Base-by-base conservation (phyloP, 352 stramenopile genomes). In the Blastocystis sp. region DNA sequence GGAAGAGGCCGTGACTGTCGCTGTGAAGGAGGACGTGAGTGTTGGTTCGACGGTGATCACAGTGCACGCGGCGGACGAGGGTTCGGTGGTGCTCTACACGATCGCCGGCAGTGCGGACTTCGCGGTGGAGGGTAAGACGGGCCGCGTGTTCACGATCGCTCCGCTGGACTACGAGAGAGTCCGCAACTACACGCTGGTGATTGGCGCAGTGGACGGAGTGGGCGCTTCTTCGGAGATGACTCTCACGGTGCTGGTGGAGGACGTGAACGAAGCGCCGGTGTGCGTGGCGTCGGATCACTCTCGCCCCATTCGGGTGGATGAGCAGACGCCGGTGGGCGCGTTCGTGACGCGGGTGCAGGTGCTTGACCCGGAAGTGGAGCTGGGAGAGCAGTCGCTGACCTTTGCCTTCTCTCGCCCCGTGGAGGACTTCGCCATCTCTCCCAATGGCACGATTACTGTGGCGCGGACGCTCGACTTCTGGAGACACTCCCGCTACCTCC, bases 251-350 rank as follows among this genome's bases (percentile, higher is more conserved):
- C 4, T 61, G 17, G 66, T 77, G 38, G 17, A n/a, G n/a, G 43
- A 48, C 2, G 34, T 77, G 7, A 77, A 77, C 34, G n/a, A 77
- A 77, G 9, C 66, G 28, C 66, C 66, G 38, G 66, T 77, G 5
- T 77, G 66, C 52, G 21, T 40, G 34, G 38, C 1, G 34, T 76
- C 23, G 19, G 38, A 23, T 0, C 23, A 60, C 23, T 21, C 38
- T 56, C 28, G 28, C 28, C 38, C 43, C 60, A 40, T 77, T 19
- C n/a, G 38, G 9, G n/a, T 77, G 21, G 34, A 34, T 19, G 66
- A 77, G 34, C 53, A 60, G n/a, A n/a, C 10, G 7, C 38, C 66
- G 11, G 38, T 77, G 38, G 66, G 66, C 53, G 53, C 66, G 19
- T 14, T 53, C 5, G 43, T 77, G 9, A 34, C 1, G 2, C 3